Percentiles rank a stretch among this genome's conserved stretches.
Evolutionary conservation across 257 asterid species (phyloP).

Genomic region (Solanum pinnatisectum): DNA sequence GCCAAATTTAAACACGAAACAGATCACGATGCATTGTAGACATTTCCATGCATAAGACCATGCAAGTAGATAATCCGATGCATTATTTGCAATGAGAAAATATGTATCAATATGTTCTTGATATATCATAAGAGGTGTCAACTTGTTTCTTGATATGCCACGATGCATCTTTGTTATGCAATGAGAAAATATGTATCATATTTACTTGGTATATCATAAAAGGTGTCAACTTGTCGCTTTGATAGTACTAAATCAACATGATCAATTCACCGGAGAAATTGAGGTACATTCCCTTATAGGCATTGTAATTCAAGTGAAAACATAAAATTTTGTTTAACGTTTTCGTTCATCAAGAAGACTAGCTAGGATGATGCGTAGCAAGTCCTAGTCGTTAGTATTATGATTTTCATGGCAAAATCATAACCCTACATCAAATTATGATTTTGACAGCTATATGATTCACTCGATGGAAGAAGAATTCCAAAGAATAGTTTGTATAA

Average conservation of each 20-base stretch:
- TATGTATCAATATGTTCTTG: background rate
- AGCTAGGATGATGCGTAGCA: no score
- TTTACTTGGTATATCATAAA: conserved; percentile 9
- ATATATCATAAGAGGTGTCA: conserved; percentile 29
- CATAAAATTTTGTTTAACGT: conserved; percentile 14
- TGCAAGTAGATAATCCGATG: conserved; percentile 49
- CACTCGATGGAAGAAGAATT: no score
- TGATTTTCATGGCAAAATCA: no score
- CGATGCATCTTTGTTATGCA: conserved; percentile 29
- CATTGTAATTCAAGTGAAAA: conserved; percentile 24
- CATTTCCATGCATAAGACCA: conserved; percentile 28
- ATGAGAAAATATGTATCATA: conserved; percentile 12
- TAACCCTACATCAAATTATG: no score
- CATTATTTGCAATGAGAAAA: conserved; percentile 22
- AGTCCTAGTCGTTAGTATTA: no score
- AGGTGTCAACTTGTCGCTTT: conserved; percentile 28
- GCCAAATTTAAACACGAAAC: conserved; percentile 15
- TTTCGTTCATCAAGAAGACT: no score
- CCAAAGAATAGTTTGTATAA: no score
- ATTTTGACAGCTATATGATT: no score
- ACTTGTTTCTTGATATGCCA: conserved; percentile 35
- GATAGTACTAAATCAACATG: conserved; percentile 45
- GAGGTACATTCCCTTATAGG: background rate
- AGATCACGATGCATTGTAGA: conserved; percentile 7
- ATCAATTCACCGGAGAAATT: conserved; percentile 26